phyloP scores from a whole-genome alignment of 2,329 filamentous ascomycete species.

The Ophiosphaerella narmari region DNA sequence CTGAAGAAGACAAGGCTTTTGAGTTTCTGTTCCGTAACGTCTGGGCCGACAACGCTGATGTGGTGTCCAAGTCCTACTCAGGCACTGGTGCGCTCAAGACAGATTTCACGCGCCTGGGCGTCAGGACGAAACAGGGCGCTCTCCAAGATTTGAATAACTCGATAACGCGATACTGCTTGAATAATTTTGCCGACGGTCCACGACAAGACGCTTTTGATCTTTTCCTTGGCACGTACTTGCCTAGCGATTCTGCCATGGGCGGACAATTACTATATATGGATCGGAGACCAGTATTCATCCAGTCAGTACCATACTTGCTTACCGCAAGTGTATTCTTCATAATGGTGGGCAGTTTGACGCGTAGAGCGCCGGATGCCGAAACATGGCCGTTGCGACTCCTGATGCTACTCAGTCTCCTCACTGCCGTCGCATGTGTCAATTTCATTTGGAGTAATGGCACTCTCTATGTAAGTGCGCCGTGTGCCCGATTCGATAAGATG shows the following conservation, averaged over 20 bases:
- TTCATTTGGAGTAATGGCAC: slow-evolving; percentile 87
- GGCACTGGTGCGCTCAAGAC: slow-evolving; percentile 98
- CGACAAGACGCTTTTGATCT: slow-evolving; percentile 95
- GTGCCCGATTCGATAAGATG: slow-evolving; percentile 8
- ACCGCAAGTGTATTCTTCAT: slow-evolving; percentile 86
- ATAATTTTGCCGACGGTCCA: slow-evolving; percentile 94
- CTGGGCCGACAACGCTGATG: slow-evolving; percentile 98
- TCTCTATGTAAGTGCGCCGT: slow-evolving; percentile 76
- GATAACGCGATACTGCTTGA: slow-evolving; percentile 83
- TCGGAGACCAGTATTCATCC: slow-evolving; percentile 81
- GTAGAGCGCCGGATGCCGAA: slow-evolving; percentile 70
- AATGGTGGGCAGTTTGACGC: slow-evolving; percentile 73
- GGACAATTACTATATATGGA: slow-evolving; percentile 80
- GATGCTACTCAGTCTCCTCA: slow-evolving; percentile 73
- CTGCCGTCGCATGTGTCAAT: slow-evolving; percentile 71
- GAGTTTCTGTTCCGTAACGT: slow-evolving; percentile 93
- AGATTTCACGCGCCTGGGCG: slow-evolving; percentile 92
- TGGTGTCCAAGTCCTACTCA: slow-evolving; percentile 89
- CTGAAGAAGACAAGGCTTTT: slow-evolving; percentile 79
- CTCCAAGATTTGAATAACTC: slow-evolving; percentile 88
- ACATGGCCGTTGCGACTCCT: slow-evolving; percentile 84
- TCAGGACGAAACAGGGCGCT: slow-evolving; percentile 82
- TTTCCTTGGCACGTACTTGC: slow-evolving; percentile 85
- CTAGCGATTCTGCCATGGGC: slow-evolving; percentile 71
- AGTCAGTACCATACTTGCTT: slow-evolving; percentile 90